Base-by-base conservation (phyloP, 2,329 filamentous ascomycete species). In the Pseudocercospora macadamiae region DNA sequence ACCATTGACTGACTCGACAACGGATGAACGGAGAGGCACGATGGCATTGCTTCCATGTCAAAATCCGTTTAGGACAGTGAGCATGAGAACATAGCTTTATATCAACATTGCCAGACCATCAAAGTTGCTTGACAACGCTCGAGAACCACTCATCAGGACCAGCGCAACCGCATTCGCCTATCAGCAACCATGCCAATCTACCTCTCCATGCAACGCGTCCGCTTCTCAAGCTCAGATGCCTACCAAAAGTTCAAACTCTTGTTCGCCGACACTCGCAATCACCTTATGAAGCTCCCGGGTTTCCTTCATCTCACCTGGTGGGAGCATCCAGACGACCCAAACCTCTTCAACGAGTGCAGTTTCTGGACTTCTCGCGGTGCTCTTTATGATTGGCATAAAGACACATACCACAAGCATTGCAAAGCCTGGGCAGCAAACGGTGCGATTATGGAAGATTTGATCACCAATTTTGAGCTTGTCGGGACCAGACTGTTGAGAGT, bases 401-500 rank as follows among this genome's bases (percentile, higher is more conserved):
- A 57, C 10, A 57, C 54, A 9, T 57, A 57, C n/a, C 54, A 57
- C 32, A 57, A 57, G 21, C 54, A 57, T 25, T 57, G 54, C 4
- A 57, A 57, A 34, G 47, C 54, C 12, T 57, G 54, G 54, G 54
- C 54, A 5, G 28, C 45, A 21, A 57, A 57, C 10, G 44, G 54
- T 2, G 54, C 54, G 1, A 57, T 57, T 3, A 57, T 57, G 54
- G 54, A 57, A 32, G 54, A 57, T 37, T 6, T 57, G 19, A 57
- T 57, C 34, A 57, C 54, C 12, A 57, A 57, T 34, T 57, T 57
- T 18, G 54, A 51, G n/a, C 34, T 57, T 2, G 54, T 57, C 9
- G 54, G 54, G 3, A 57, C 54, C 30, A n/a, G 54, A 4, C n/a
- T 57, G 30, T 34, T 57, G 18, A n/a, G 54, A 9, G 47, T 57